Evolutionary conservation across 2,329 filamentous ascomycete species (phyloP), one percentile per base, ranked within the genome.

Genomic region (Colletotrichum sp.): DNA sequence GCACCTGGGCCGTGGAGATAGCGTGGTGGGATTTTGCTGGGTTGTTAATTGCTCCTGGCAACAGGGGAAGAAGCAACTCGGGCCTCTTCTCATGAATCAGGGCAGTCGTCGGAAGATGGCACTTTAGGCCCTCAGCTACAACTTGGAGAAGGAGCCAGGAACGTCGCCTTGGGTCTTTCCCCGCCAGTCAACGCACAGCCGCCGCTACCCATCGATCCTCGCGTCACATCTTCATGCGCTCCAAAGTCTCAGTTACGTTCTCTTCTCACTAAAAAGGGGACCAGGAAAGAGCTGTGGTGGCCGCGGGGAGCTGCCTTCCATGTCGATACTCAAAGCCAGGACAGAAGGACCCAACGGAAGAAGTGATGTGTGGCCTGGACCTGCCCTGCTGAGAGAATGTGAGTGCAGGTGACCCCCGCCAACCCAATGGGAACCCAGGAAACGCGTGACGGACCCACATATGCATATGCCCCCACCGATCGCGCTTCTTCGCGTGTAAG

Each of bases 141-240:
- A 69, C 6, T 24, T 36, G 55, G 32, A 39, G 52, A 59, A 59
- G 34, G 5, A 62, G 32, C 13, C 39, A 24, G 55, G 55, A 70
- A 62, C 30, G 44, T n/a, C 30, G 36, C 57, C 55, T 26, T 64
- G 63, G 24, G 34, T 71, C 26, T 18, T 63, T 26, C 52, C 68
- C 52, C 15, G 49, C 39, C 28, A 16, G 32, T 13, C 36, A n/a
- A 12, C 18, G 72, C 52, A 66, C 68, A 66, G 36, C 52, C 68
- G 72, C 60, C 24, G 62, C 62, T 64, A 30, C 44, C 71, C 39
- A 18, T 49, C 34, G 44, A 69, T 65, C 30, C 36, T 72, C 36
- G 72, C 62, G 62, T 73, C 63, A 34, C 55, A 73, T 73, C 55
- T 68, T 73, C 21, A 64, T 73, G 70, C 73, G 59, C 68, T 26